phyloP scores from a whole-genome alignment of 1,284 basidiomycete species.

The Ganoderma multipileum region DNA sequence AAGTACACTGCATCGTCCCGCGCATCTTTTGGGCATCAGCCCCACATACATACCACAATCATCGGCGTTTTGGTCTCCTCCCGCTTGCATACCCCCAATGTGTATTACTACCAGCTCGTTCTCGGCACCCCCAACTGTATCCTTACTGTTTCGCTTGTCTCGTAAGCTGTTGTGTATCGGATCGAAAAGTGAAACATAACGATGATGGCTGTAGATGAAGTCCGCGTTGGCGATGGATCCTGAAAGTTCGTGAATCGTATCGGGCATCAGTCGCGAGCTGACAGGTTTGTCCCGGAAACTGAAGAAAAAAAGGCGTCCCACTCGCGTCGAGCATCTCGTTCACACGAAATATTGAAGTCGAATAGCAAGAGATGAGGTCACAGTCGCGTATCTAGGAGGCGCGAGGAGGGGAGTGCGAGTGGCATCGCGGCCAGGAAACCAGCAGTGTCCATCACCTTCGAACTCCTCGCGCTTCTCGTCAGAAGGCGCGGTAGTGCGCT shows the following conservation, averaged over 20 bases:
- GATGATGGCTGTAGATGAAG: not conserved
- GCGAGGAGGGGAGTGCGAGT: too few relatives aligned
- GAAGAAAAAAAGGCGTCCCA: too few relatives aligned
- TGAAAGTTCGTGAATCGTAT: not conserved
- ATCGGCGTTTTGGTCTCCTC: not conserved
- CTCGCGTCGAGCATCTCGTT: too few relatives aligned
- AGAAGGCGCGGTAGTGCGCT: too few relatives aligned
- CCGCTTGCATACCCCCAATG: constrained; percentile 10
- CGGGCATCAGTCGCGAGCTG: too few relatives aligned
- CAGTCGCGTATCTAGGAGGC: too few relatives aligned
- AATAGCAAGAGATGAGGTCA: too few relatives aligned
- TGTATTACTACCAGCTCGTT: constrained; percentile 18
- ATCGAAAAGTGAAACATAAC: not conserved
- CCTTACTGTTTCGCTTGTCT: constrained; percentile 16
- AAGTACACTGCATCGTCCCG: constrained; percentile 2
- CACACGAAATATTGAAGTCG: too few relatives aligned
- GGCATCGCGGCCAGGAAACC: too few relatives aligned
- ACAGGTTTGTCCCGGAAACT: too few relatives aligned
- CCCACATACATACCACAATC: constrained; percentile 4
- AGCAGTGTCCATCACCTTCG: too few relatives aligned
- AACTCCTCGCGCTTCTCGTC: too few relatives aligned
- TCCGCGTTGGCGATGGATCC: not conserved
- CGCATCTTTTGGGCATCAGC: constrained; percentile 2
- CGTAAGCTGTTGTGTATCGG: not conserved
- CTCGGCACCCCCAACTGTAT: constrained; percentile 25